These are phyloP conservation scores for Pochonia chlamydosporia DNA, from an alignment of 2,329 filamentous ascomycete genomes.

Conservation along the genomic window DNA sequence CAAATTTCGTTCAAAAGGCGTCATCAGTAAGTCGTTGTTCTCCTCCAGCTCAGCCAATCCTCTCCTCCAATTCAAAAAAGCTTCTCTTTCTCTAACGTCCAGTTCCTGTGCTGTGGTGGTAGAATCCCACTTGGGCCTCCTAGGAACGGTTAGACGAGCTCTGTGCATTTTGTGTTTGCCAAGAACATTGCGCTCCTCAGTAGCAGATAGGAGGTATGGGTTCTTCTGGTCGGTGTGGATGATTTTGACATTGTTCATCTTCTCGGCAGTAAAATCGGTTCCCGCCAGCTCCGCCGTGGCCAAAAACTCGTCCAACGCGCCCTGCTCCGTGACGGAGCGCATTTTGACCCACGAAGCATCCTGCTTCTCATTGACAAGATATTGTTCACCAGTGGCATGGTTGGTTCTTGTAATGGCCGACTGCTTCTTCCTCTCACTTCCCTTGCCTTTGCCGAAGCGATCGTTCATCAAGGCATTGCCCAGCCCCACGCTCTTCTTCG, in stretches of 20 bases:
- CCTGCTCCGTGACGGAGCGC: slow-evolving; percentile 97
- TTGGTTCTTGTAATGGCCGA: slow-evolving; percentile 60
- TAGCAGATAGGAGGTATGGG: slow-evolving; percentile 80
- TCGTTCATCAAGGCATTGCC: slow-evolving; percentile 99
- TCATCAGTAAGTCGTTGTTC: slow-evolving; percentile 91
- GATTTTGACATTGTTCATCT: slow-evolving; percentile 98
- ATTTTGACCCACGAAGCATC: slow-evolving; percentile 98
- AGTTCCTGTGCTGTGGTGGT: slow-evolving; percentile 78
- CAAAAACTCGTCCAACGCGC: slow-evolving; percentile 91
- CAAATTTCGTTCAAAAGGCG: slow-evolving; percentile 92
- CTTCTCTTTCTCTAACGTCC: slow-evolving; percentile 71
- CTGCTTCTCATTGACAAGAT: slow-evolving; percentile 84
- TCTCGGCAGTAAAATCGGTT: slow-evolving; percentile 97
- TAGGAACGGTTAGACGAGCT: slow-evolving; percentile 75
- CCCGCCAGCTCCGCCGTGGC: slow-evolving; percentile 94
- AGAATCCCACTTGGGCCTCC: slow-evolving; percentile 83
- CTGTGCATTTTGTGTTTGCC: slow-evolving; percentile 81
- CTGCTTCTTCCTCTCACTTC: slow-evolving; percentile 69
- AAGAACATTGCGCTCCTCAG: slow-evolving; percentile 72
- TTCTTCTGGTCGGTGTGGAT: slow-evolving; percentile 96
- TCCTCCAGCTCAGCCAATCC: slow-evolving; percentile 90
- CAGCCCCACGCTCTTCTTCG: slow-evolving; percentile 89
- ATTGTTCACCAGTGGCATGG: slow-evolving; percentile 77
- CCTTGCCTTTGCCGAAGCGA: slow-evolving; percentile 91
- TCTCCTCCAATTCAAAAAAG: slow-evolving; percentile 81